These are phyloP conservation scores for Incumbomyces delicatus DNA, from an alignment of 2,329 filamentous ascomycete species.

Conservation along the genomic window DNA sequence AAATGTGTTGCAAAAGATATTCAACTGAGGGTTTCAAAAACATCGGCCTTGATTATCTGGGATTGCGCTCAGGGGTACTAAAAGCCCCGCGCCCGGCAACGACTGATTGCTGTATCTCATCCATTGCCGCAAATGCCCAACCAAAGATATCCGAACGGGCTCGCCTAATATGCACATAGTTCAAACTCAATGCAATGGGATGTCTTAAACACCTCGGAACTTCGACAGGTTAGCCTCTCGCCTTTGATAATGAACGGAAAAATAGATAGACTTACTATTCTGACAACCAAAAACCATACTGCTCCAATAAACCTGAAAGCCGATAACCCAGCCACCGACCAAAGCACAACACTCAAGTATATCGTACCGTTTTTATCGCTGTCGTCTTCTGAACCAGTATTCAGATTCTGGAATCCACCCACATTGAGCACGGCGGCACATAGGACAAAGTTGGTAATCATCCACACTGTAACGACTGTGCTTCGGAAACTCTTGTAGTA, in stretches of 20 bases:
- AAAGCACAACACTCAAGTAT: constrained; percentile 79
- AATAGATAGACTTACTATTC: constrained; percentile 58
- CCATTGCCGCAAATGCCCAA: no score
- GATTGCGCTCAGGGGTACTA: no score
- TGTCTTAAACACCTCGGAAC: constrained; percentile 40
- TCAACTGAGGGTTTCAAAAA: no score
- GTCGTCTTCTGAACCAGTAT: constrained; percentile 30
- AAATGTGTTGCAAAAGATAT: no score
- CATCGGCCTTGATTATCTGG: no score
- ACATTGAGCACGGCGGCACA: constrained; percentile 77
- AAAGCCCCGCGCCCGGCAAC: no score
- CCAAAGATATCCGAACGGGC: no score
- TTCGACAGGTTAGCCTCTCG: constrained; percentile 25
- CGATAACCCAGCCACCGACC: constrained; percentile 76
- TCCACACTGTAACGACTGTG: constrained; percentile 86
- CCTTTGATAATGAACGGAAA: neutral
- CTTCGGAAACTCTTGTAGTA: constrained; percentile 97
- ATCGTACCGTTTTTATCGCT: constrained; percentile 53
- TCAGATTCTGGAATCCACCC: constrained; percentile 65
- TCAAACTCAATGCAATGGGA: neutral
- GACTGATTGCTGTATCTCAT: no score
- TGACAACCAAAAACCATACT: constrained; percentile 82
- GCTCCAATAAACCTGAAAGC: constrained; percentile 81
- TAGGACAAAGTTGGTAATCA: constrained; percentile 88
- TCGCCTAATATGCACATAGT: no score